Evolutionary conservation across 106 monocot species (phyloP).

Genomic region (Phalaenopsis aphrodite): DNA sequence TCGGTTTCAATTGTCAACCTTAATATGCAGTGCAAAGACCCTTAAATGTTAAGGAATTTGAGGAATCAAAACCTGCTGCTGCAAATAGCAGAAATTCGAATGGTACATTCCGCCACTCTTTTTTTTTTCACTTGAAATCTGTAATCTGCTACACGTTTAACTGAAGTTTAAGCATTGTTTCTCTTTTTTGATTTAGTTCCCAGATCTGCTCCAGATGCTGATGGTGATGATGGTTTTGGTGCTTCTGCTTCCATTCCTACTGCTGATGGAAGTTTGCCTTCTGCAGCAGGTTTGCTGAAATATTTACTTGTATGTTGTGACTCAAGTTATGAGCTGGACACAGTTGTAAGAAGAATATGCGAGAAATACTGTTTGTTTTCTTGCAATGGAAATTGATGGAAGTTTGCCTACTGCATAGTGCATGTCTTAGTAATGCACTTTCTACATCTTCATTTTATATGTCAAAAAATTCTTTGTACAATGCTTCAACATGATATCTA

Average conservation of each 20-base stretch:
- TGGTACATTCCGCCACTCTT: neutral
- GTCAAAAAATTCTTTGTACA: too few species aligned
- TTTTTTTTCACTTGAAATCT: neutral
- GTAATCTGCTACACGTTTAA: neutral
- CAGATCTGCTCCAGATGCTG: neutral
- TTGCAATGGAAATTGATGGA: too few species aligned
- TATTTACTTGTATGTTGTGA: neutral
- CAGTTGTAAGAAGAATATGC: neutral
- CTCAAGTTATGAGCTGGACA: neutral
- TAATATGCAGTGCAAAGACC: neutral
- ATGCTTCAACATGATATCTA: too few species aligned
- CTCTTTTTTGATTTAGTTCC: neutral
- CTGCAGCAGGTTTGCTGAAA: slow-evolving; percentile 5
- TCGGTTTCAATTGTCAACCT: neutral
- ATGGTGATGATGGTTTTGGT: neutral
- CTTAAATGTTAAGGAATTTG: neutral
- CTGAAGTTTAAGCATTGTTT: neutral
- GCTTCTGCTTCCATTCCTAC: neutral
- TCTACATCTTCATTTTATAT: too few species aligned
- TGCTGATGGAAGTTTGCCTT: slow-evolving; percentile 2
- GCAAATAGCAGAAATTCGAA: neutral
- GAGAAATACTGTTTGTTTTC: too few species aligned
- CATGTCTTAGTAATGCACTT: too few species aligned
- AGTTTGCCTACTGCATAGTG: too few species aligned
- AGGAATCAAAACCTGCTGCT: neutral